Percentiles rank a stretch among this genome's conserved stretches.
Evolutionary conservation across 495 filamentous ascomycete genomes (phyloP).

Genomic region (Aspergillus cristatus): DNA sequence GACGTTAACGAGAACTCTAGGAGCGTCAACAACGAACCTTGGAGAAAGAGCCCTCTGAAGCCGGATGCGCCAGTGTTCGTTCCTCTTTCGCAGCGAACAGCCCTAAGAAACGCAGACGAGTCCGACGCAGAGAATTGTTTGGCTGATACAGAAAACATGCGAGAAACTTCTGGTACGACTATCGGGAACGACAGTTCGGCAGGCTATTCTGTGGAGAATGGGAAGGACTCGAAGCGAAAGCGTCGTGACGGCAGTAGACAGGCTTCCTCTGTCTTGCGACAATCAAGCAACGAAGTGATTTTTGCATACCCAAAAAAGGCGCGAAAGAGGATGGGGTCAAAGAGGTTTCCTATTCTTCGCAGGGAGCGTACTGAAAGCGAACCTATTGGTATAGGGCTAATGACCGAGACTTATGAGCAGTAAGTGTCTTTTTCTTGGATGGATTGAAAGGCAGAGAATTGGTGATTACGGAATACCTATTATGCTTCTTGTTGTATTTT

Average conservation of each 20-base stretch:
- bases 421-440: no score
- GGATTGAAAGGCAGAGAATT: no score
- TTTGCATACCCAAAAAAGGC: not conserved
- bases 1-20: not conserved
- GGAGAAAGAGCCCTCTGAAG: constrained; percentile 7
- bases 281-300: not conserved
- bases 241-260: not conserved
- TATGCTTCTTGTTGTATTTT: no score
- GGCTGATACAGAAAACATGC: no score
- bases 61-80: constrained; percentile 53
- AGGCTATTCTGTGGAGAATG: no score
- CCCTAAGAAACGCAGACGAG: no score
- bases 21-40: not conserved
- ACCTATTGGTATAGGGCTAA: not conserved
- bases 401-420: not conserved
- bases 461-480: no score
- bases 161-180: no score
- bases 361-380: not conserved
- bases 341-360: not conserved
- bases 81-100: constrained; percentile 41
- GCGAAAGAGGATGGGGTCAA: not conserved
- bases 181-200: no score
- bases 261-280: not conserved
- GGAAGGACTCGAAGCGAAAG: no score
- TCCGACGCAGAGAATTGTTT: no score